Percentiles rank a stretch among this genome's conserved stretches.
phyloP scores from a whole-genome alignment of 306 rosid genomes.

The Dryas alaskensis region DNA sequence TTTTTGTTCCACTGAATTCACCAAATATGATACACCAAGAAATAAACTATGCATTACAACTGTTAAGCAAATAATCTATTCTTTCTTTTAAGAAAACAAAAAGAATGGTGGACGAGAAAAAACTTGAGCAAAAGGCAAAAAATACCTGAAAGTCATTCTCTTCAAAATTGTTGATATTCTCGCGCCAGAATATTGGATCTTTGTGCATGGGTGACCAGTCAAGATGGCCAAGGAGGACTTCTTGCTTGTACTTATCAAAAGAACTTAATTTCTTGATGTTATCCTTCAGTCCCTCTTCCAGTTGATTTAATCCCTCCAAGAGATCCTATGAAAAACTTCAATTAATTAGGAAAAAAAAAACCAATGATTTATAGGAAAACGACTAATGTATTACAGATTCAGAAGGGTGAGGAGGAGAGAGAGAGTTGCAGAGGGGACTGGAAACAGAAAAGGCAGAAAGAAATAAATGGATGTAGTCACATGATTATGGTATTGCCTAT shows the following conservation, averaged over 20 bases:
- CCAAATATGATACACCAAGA: not conserved
- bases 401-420: not conserved
- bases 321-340: constrained; percentile 60
- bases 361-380: constrained; percentile 7
- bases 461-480: not conserved
- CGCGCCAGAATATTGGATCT: constrained; percentile 90
- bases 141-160: constrained; percentile 95
- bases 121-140: constrained; percentile 1
- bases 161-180: constrained; percentile 73
- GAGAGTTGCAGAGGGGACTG: not conserved
- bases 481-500: not conserved
- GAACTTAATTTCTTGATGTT: constrained; percentile 87
- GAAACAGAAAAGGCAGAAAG: not conserved
- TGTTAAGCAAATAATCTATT: not conserved
- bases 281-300: constrained; percentile 86
- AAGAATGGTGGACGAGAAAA: constrained; percentile 16
- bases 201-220: constrained; percentile 99
- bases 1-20: not conserved
- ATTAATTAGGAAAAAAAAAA: constrained; percentile 17
- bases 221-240: constrained; percentile 88
- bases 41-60: not conserved
- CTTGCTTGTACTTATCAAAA: constrained; percentile 91
- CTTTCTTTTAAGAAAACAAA: not conserved
- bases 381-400: not conserved
- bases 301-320: constrained; percentile 78